These are phyloP conservation scores for Yarrowia phangngaensis DNA, from an alignment of 805 yeast species.

Conservation along the genomic window DNA sequence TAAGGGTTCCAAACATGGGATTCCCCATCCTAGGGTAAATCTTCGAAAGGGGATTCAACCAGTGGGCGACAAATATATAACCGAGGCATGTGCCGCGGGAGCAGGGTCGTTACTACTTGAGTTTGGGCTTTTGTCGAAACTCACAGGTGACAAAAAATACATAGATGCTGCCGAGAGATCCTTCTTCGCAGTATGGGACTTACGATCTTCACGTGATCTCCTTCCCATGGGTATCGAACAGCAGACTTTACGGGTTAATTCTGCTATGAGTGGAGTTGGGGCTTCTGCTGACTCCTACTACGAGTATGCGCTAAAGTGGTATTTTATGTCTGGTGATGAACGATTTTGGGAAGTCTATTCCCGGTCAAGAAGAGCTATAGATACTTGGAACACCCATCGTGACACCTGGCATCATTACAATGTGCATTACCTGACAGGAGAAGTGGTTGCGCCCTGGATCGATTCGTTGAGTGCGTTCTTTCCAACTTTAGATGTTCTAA, in stretches of 20 bases:
- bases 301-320: slow-evolving; percentile 78
- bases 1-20: slow-evolving; percentile 51
- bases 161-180: slow-evolving; percentile 59
- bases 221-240: slow-evolving; percentile 78
- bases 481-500: slow-evolving; percentile 77
- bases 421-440: slow-evolving; percentile 53
- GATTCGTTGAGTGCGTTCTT: slow-evolving; percentile 86
- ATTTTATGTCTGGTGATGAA: slow-evolving; percentile 66
- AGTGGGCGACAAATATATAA: slow-evolving; percentile 31
- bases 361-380: slow-evolving; percentile 15
- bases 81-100: slow-evolving; percentile 83
- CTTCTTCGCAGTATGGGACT: slow-evolving; percentile 66
- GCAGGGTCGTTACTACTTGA: slow-evolving; percentile 81
- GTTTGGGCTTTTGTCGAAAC: slow-evolving; percentile 65
- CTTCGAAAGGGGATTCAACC: slow-evolving; percentile 49
- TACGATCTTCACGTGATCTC: slow-evolving; percentile 57
- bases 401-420: slow-evolving; percentile 58
- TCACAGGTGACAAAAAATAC: slow-evolving; percentile 71
- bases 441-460: slow-evolving; percentile 59
- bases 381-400: slow-evolving; percentile 30
- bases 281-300: slow-evolving; percentile 89
- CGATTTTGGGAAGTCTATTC: slow-evolving; percentile 55
- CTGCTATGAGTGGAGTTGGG: slow-evolving; percentile 71
- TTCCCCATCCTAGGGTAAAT: slow-evolving; percentile 81
- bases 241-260: slow-evolving; percentile 51